Conservation (phyloP, 73 alveolate species). For the Tetrahymena elliotti region DNA sequence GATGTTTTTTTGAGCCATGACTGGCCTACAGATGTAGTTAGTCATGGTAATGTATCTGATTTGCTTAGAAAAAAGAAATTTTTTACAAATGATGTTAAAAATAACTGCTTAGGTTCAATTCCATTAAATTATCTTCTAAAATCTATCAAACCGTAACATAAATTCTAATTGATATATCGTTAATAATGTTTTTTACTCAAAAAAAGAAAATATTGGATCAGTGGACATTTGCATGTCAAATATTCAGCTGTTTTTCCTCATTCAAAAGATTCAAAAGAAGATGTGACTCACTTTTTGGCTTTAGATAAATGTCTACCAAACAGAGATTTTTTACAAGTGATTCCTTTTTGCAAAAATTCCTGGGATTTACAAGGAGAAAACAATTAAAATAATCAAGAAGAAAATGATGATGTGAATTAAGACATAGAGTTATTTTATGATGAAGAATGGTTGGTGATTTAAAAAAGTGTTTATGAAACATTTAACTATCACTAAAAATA, state of each 20-base stretch:
- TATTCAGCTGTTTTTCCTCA: constrained; percentile 31
- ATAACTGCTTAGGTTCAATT: constrained; percentile 40
- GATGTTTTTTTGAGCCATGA: constrained; percentile 89
- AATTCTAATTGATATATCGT: neutral
- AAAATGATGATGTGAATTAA: neutral
- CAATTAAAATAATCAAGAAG: neutral
- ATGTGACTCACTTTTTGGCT: constrained; percentile 41
- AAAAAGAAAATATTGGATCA: constrained; percentile 49
- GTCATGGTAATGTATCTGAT: constrained; percentile 19
- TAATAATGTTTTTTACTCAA: neutral
- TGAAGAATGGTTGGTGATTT: constrained; percentile 55
- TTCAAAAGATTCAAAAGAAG: neutral
- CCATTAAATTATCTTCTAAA: constrained; percentile 25
- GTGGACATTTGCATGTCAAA: constrained; percentile 68
- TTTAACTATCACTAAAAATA: constrained; percentile 4
- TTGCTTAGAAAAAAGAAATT: constrained; percentile 22
- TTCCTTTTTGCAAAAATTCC: neutral
- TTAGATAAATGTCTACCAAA: constrained; percentile 63
- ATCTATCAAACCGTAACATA: constrained; percentile 31
- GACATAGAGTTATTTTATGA: constrained; percentile 18
- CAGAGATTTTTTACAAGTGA: constrained; percentile 46
- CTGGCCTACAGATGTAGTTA: constrained; percentile 69
- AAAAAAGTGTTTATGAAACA: constrained; percentile 20
- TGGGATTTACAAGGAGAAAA: constrained; percentile 1
- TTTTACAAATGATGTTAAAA: constrained; percentile 24